Conservation (phyloP, 202 grass and related monocot genomes). For the Hordeum pubiflorum region DNA sequence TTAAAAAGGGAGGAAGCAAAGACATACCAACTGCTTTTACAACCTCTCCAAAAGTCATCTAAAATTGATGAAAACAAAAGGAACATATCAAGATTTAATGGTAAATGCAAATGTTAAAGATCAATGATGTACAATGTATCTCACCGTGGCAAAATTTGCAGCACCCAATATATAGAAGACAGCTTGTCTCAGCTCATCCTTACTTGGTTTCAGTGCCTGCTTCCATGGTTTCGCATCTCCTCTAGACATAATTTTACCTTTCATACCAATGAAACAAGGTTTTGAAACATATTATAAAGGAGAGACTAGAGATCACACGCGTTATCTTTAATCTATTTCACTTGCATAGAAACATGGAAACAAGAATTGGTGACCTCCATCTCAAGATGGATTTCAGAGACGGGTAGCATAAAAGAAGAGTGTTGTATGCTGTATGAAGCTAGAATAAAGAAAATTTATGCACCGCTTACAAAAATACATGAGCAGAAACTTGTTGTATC, state of each 20-base stretch:
- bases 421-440: background rate
- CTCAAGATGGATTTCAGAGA: background rate
- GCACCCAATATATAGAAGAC: slow-evolving; percentile 39
- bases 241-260: slow-evolving; percentile 33
- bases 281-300: background rate
- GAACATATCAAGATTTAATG: background rate
- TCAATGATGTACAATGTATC: background rate
- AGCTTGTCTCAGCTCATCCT: slow-evolving; percentile 49
- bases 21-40: slow-evolving; percentile 51
- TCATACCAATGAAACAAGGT: background rate
- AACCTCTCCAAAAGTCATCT: slow-evolving; percentile 61
- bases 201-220: slow-evolving; percentile 28
- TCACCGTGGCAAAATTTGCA: slow-evolving; percentile 37
- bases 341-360: background rate
- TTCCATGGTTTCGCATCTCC: slow-evolving; percentile 25
- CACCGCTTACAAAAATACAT: background rate
- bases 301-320: background rate
- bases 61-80: slow-evolving; percentile 21
- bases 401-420: background rate
- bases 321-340: background rate
- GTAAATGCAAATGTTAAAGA: background rate
- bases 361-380: background rate
- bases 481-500: background rate
- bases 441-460: background rate
- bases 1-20: slow-evolving; percentile 1